Evolutionary conservation across 306 rosid genomes (phyloP), one percentile per base, ranked within the genome.

Genomic region (Abrus precatorius): DNA sequence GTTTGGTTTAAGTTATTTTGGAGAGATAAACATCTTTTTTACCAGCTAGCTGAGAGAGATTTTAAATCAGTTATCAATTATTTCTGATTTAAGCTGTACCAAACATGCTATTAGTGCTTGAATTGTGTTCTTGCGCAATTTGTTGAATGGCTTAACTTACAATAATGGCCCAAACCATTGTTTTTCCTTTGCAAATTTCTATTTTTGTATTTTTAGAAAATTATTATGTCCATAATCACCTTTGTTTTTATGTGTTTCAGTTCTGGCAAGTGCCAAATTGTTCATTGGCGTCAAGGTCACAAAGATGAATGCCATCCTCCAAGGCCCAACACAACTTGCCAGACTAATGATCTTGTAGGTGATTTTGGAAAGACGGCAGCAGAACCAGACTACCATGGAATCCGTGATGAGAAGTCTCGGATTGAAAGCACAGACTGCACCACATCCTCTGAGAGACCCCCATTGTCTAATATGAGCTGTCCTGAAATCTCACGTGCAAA

Each of bases 261-360:
- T 88, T 92, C 98, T 77, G 97, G 91, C 6, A 91, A 87, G 88
- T 94, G 98, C 78, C 97, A 94, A 87, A 89, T 94, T 40, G 68
- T 84, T 69, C 98, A 94, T 81, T 94, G 97, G 98, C 89, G 94
- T 41, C 93, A 85, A 87, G 98, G 98, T 59, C 97, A 94, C 88
- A 94, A 81, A 83, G 90, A 87, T 7, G 86, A 94, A 41, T 94
- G 98, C 69, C 88, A 7, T 72, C 94, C 98, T 82, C 85, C 92
- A 48, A 68, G 12, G 20, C 20, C 20, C 20, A 20, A 20, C 48
- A 50, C 59, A 59, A 43, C 70, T 77, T 34, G 38, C 65, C 74
- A 4, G 70, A 44, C 13, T 73, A 36, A 70, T 80, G 82, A 81
- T 57, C 36, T 38, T 74, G 69, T 53, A 68, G 77, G 66, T 47